Evolutionary conservation across 2,329 filamentous ascomycete genomes (phyloP).

Genomic region (Malbranchea cinnamomea): DNA sequence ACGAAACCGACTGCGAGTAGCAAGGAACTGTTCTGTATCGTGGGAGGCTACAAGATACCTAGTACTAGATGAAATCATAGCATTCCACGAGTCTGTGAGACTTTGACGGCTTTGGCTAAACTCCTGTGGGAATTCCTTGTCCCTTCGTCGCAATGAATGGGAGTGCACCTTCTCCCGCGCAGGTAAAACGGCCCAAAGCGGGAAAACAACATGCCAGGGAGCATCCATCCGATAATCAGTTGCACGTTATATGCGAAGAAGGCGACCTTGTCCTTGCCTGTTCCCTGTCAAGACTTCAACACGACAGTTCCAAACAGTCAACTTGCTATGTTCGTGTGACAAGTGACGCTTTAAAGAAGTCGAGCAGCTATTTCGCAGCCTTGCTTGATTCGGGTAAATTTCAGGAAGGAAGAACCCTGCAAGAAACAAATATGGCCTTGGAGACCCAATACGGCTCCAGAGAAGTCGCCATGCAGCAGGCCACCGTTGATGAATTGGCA

Average conservation of each 20-base stretch:
- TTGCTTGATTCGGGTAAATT: slow-evolving; percentile 29
- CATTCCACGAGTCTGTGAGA: too few relatives aligned
- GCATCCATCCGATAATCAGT: slow-evolving; percentile 9
- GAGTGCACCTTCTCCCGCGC: too few relatives aligned
- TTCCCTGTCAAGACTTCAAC: slow-evolving; percentile 6
- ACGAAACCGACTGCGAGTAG: too few relatives aligned
- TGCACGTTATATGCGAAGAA: slow-evolving; percentile 14
- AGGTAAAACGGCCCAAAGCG: too few relatives aligned
- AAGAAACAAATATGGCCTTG: slow-evolving; percentile 13
- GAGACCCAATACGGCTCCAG: slow-evolving; percentile 7
- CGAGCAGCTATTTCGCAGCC: slow-evolving; percentile 26
- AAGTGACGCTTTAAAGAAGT: slow-evolving; percentile 17
- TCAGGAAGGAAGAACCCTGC: slow-evolving; percentile 23
- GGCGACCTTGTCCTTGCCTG: slow-evolving; percentile 26
- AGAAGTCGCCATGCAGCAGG: slow-evolving; percentile 5
- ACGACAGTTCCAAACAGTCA: slow-evolving; percentile 4
- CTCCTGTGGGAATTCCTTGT: too few relatives aligned
- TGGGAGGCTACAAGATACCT: too few relatives aligned
- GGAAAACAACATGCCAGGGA: too few relatives aligned
- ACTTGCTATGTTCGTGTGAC: slow-evolving; percentile 20
- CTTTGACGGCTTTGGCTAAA: too few relatives aligned
- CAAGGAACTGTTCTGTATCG: too few relatives aligned
- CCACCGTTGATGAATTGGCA: slow-evolving; percentile 16
- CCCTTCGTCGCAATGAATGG: too few relatives aligned
- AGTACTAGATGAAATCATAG: too few relatives aligned